phyloP scores from a whole-genome alignment of 768 basidiomycete genomes.

The Porphyrellus cyaneotinctus region DNA sequence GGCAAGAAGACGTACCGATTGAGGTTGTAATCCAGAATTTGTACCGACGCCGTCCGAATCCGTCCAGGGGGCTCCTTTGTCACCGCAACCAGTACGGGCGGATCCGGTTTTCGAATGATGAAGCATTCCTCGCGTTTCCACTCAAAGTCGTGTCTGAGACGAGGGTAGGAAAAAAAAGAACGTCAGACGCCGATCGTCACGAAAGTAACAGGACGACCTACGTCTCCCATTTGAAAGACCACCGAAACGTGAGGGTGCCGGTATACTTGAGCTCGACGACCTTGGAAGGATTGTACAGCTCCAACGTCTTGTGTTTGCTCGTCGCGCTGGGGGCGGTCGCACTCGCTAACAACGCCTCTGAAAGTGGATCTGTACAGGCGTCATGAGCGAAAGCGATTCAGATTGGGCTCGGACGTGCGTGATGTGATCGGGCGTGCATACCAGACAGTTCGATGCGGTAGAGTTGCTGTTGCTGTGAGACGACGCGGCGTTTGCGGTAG shows the following conservation, averaged over 20 bases:
- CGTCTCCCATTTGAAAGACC: slow-evolving; percentile 83
- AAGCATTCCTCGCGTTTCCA: slow-evolving; percentile 85
- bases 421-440: slow-evolving; percentile 31
- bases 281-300: slow-evolving; percentile 69
- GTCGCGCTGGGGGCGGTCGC: slow-evolving; percentile 60
- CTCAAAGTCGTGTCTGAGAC: slow-evolving; percentile 69
- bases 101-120: slow-evolving; percentile 81
- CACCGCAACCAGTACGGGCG: slow-evolving; percentile 78
- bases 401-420: not conserved
- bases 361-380: slow-evolving; percentile 59
- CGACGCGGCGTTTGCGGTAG: slow-evolving; percentile 66
- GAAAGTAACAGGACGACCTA: slow-evolving; percentile 36
- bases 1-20: slow-evolving; percentile 47
- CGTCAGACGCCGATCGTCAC: not conserved
- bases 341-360: slow-evolving; percentile 65
- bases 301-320: slow-evolving; percentile 70
- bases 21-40: slow-evolving; percentile 83
- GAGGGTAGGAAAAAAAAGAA: not conserved
- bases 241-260: slow-evolving; percentile 69
- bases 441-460: slow-evolving; percentile 71
- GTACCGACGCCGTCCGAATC: slow-evolving; percentile 60
- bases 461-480: slow-evolving; percentile 31
- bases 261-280: slow-evolving; percentile 70
- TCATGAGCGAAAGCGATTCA: not conserved
- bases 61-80: slow-evolving; percentile 72